These are phyloP conservation scores for Candida tropicalis DNA, from an alignment of 1,139 yeast species.

Conservation along the genomic window DNA sequence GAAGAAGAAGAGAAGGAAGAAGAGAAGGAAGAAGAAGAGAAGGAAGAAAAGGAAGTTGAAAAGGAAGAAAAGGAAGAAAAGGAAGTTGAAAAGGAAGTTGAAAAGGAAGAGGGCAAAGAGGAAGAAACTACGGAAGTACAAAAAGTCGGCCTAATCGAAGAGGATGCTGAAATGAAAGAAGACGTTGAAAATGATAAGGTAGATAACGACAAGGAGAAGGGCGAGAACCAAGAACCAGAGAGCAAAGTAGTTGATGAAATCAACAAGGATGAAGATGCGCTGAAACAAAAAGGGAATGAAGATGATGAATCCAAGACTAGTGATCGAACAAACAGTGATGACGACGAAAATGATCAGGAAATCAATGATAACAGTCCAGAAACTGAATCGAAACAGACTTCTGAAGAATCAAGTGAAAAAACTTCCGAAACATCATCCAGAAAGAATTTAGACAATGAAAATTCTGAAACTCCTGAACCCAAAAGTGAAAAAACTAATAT, in stretches of 20 bases:
- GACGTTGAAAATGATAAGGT: background rate
- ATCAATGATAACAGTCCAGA: background rate
- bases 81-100: conserved; percentile 12
- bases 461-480: background rate
- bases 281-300: background rate
- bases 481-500: too few relatives aligned
- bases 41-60: background rate
- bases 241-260: too few relatives aligned
- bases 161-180: too few relatives aligned
- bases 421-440: background rate
- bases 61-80: conserved; percentile 6
- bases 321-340: background rate
- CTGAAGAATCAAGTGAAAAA: background rate
- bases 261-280: too few relatives aligned
- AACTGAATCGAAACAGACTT: conserved; percentile 1
- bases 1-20: background rate
- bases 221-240: too few relatives aligned
- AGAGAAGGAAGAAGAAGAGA: conserved; percentile 3
- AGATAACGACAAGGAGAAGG: background rate
- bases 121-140: too few relatives aligned
- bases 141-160: too few relatives aligned
- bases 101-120: conserved; percentile 6
- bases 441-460: background rate
- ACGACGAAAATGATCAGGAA: background rate
- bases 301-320: too few relatives aligned